These are phyloP conservation scores for Perkinsus olseni DNA, from an alignment of 169 alveolate species.

Conservation along the genomic window DNA sequence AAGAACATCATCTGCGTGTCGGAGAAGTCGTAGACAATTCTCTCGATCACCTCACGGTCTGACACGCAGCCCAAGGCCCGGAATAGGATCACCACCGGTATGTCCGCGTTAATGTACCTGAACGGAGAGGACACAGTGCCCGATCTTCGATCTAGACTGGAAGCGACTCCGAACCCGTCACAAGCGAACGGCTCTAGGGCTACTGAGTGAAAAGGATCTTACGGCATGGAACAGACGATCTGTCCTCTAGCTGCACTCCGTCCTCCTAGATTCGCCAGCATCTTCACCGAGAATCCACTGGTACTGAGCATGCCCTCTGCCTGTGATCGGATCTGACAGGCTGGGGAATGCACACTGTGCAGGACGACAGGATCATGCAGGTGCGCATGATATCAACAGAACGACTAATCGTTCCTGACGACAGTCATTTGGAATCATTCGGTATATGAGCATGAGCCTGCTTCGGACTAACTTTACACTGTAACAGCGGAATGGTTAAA, in stretches of 20 bases:
- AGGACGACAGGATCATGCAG: neutral
- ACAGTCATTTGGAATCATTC: too few relatives aligned
- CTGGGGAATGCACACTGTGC: neutral
- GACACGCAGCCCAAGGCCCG: constrained; percentile 93
- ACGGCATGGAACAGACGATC: constrained; percentile 90
- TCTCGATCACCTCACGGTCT: constrained; percentile 62
- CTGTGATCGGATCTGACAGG: constrained; percentile 66
- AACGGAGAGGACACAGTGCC: too few relatives aligned
- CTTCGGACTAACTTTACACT: too few relatives aligned
- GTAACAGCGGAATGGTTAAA: too few relatives aligned
- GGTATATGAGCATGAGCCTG: too few relatives aligned
- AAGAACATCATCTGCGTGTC: constrained; percentile 93
- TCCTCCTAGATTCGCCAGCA: constrained; percentile 53
- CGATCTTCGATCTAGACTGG: too few relatives aligned
- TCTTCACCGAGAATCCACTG: constrained; percentile 81
- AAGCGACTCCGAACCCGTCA: too few relatives aligned
- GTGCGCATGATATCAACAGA: too few relatives aligned
- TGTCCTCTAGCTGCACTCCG: constrained; percentile 70
- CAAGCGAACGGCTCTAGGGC: neutral
- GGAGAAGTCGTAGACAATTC: constrained; percentile 68
- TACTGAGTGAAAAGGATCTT: neutral
- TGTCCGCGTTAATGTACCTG: constrained; percentile 80
- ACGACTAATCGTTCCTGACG: too few relatives aligned
- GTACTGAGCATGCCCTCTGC: constrained; percentile 88
- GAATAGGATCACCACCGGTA: constrained; percentile 91